Conservation (phyloP, 2,329 filamentous ascomycete species). For the Pleomassaria siparia region DNA sequence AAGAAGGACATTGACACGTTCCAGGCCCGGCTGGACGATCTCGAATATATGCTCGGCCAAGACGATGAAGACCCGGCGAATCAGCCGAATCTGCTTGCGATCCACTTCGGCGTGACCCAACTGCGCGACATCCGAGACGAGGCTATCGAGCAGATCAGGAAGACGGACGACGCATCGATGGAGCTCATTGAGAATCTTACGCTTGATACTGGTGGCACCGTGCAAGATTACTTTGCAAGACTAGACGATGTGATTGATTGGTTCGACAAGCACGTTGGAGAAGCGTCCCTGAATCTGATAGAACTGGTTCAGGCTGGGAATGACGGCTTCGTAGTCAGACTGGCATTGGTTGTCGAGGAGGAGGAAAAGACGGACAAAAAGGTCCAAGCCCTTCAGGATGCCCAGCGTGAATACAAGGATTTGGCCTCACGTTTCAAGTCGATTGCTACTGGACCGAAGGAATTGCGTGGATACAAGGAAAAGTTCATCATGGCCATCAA, state of each 20-base stretch:
- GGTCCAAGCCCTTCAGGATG: conserved; percentile 87
- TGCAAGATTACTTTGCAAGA: conserved; percentile 86
- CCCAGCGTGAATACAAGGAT: conserved; percentile 92
- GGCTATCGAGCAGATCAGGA: conserved; percentile 91
- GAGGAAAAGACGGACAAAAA: conserved; percentile 96
- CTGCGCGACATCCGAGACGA: conserved; percentile 93
- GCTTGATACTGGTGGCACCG: conserved; percentile 69
- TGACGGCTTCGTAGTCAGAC: conserved; percentile 82
- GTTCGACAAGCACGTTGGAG: conserved; percentile 94
- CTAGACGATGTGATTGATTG: conserved; percentile 86
- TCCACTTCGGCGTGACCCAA: conserved; percentile 90
- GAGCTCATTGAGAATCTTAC: conserved; percentile 77
- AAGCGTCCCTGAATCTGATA: conserved; percentile 87
- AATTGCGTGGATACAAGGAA: conserved; percentile 92
- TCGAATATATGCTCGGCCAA: conserved; percentile 77
- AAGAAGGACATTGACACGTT: conserved; percentile 87
- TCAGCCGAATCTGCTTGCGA: conserved; percentile 86
- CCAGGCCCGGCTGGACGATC: conserved; percentile 70
- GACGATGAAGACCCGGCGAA: conserved; percentile 85
- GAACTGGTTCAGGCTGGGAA: conserved; percentile 84
- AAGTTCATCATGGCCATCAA: conserved; percentile 85
- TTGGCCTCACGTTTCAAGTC: conserved; percentile 91
- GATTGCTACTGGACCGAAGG: conserved; percentile 90
- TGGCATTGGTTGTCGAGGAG: conserved; percentile 89
- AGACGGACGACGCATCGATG: conserved; percentile 83